Conservation (phyloP, 768 basidiomycete species). For the Mycena metata region DNA sequence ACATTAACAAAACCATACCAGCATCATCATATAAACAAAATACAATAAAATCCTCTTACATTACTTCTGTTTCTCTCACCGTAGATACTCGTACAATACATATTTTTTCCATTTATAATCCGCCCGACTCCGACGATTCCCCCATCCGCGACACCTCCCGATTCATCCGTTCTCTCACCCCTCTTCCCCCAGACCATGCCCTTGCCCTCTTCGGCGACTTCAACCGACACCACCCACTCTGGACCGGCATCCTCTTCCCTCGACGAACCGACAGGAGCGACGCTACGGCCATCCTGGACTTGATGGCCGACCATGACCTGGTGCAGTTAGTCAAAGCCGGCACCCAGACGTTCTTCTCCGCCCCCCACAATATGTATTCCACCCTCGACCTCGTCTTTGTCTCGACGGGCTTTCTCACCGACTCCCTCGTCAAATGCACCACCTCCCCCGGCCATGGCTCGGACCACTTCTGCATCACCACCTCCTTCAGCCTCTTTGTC, state of each 20-base stretch:
- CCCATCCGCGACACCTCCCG: not conserved
- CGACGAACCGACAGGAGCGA: not conserved
- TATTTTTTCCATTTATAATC: not conserved
- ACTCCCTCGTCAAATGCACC: slow-evolving; percentile 18
- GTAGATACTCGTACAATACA: slow-evolving; percentile 7
- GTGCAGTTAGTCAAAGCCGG: not conserved
- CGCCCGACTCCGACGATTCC: slow-evolving; percentile 7
- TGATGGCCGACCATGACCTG: not conserved
- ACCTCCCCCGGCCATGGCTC: slow-evolving; percentile 20
- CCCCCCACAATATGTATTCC: slow-evolving; percentile 8
- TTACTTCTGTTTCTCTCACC: slow-evolving; percentile 4
- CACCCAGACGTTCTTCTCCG: not conserved
- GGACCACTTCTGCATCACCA: slow-evolving; percentile 7
- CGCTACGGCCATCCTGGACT: not conserved
- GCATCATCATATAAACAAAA: slow-evolving; percentile 1
- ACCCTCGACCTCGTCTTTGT: slow-evolving; percentile 33
- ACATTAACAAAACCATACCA: slow-evolving; percentile 15
- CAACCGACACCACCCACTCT: slow-evolving; percentile 5
- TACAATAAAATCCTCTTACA: slow-evolving; percentile 11
- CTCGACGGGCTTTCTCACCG: not conserved
- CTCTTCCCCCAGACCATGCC: not conserved
- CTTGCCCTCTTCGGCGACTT: slow-evolving; percentile 1
- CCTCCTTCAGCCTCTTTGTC: not conserved
- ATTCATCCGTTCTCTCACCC: not conserved
- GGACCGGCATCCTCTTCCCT: not conserved